Evolutionary conservation across 1,284 basidiomycete species (phyloP).

Genomic region (Ceratobasidium theobromae): DNA sequence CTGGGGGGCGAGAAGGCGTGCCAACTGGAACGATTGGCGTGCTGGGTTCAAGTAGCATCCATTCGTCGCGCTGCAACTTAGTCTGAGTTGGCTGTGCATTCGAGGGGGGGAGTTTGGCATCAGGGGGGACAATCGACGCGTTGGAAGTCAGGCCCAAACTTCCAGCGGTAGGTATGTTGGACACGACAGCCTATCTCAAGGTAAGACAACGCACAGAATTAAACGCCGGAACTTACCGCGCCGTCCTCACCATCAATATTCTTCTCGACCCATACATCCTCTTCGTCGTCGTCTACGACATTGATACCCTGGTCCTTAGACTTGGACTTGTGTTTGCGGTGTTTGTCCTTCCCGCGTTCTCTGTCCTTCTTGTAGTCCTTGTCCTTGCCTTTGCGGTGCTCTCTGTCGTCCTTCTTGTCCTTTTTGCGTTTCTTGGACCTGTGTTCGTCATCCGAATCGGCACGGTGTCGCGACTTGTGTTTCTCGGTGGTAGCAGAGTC

Average conservation of each 20-base stretch:
- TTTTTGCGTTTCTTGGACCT: constrained; percentile 37
- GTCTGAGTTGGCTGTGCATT: constrained; percentile 49
- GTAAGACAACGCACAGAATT: neutral
- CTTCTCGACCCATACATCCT: constrained; percentile 85
- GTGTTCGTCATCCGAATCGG: constrained; percentile 35
- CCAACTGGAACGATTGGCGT: constrained; percentile 37
- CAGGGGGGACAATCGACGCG: constrained; percentile 49
- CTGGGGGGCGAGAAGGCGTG: constrained; percentile 39
- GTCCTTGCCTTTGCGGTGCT: constrained; percentile 50
- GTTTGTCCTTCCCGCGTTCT: constrained; percentile 33
- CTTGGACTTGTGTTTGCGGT: constrained; percentile 40
- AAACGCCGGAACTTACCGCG: constrained; percentile 51
- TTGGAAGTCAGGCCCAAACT: constrained; percentile 68
- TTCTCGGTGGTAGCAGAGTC: constrained; percentile 19
- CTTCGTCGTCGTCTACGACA: constrained; percentile 69
- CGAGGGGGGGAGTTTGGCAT: constrained; percentile 51
- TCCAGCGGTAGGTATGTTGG: constrained; percentile 76
- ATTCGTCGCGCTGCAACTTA: constrained; percentile 72
- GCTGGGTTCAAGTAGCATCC: constrained; percentile 75
- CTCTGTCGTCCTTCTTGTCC: constrained; percentile 48
- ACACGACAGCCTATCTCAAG: constrained; percentile 57
- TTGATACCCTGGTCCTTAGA: constrained; percentile 38
- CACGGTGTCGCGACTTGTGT: constrained; percentile 19
- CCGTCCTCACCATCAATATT: constrained; percentile 77
- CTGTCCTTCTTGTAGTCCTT: constrained; percentile 45